Conservation (phyloP, 495 filamentous ascomycete species). For the Tuber brumale region DNA sequence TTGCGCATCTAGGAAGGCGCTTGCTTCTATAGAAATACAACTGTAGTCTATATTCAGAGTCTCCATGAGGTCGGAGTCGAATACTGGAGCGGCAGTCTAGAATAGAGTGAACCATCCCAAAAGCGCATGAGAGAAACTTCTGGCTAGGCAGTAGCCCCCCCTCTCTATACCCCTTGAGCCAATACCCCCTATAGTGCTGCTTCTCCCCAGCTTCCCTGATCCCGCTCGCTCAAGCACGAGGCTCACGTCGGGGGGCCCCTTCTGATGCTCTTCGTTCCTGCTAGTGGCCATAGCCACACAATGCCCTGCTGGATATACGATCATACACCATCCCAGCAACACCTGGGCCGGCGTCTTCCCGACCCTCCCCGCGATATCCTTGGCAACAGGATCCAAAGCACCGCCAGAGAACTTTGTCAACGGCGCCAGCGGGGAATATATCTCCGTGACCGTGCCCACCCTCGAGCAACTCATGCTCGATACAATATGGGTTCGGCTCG, state of each 20-base stretch:
- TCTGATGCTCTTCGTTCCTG: constrained; percentile 58
- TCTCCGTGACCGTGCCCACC: constrained; percentile 44
- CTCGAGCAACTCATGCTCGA: constrained; percentile 45
- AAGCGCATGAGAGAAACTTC: not conserved
- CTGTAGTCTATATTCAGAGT: not conserved
- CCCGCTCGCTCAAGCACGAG: constrained; percentile 59
- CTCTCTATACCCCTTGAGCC: constrained; percentile 51
- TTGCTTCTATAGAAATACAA: not conserved
- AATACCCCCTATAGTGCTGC: constrained; percentile 61
- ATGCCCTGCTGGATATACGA: too few relatives aligned
- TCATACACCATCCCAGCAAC: constrained; percentile 44
- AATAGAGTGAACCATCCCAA: not conserved
- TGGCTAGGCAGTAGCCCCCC: not conserved
- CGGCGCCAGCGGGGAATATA: constrained; percentile 49
- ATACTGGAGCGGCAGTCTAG: not conserved
- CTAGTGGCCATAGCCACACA: too few relatives aligned
- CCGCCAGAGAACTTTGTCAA: constrained; percentile 47
- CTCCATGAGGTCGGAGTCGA: not conserved
- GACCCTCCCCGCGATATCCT: constrained; percentile 42
- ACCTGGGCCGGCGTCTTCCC: constrained; percentile 43
- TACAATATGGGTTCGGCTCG: constrained; percentile 52
- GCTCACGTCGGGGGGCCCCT: constrained; percentile 55
- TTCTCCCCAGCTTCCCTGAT: constrained; percentile 58
- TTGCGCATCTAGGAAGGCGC: not conserved
- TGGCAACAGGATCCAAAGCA: constrained; percentile 52